Evolutionary conservation across 2,329 filamentous ascomycete species (phyloP), one percentile per base, ranked within the genome.

Genomic region (Mollisiaceae sp.): DNA sequence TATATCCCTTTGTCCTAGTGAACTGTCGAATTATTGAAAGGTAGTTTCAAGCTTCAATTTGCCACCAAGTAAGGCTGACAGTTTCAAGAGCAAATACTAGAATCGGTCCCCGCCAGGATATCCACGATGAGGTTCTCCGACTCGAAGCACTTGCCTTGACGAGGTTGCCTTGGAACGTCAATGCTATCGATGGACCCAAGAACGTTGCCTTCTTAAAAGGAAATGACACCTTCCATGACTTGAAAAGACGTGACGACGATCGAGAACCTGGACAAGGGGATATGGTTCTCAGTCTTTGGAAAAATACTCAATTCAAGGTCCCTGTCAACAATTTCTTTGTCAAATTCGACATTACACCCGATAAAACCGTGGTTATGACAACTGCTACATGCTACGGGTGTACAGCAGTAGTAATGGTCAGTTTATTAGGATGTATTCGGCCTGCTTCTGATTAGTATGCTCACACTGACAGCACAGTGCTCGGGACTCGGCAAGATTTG

Each of bases 111-210:
- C 45, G 45, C 14, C 8, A 50, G 14, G 45, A 50, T 6, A 24
- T 50, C 24, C 45, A 24, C 8, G 8, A 50, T 50, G 45, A 50
- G 45, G n/a, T 50, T 24, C 5, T 50, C 20, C 45, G 45, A 24
- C 45, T 50, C 14, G 45, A 50, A 50, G 45, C n/a, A 24, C 45
- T 50, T 50, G 45, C 45, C 20, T 24, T 22, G 45, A 50, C 45
- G 15, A 50, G 45, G 20, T 27, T 50, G 45, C 45, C 45, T 24
- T 50, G 45, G 45, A 50, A 50, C 20, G 8, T 50, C n/a, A 50
- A 50, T 50, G 45, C 4, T 24, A 24, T 24, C 8, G 14, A 50
- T 50, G 5, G 20, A 24, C 20, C 4, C 8, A 20, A 27, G 20
- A 50, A 20, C 22, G 6, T 6, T n/a, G n/a, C n/a, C n/a, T n/a